Evolutionary conservation across 441 rosid genomes (phyloP).

Genomic region (Arabidopsis lyrata): DNA sequence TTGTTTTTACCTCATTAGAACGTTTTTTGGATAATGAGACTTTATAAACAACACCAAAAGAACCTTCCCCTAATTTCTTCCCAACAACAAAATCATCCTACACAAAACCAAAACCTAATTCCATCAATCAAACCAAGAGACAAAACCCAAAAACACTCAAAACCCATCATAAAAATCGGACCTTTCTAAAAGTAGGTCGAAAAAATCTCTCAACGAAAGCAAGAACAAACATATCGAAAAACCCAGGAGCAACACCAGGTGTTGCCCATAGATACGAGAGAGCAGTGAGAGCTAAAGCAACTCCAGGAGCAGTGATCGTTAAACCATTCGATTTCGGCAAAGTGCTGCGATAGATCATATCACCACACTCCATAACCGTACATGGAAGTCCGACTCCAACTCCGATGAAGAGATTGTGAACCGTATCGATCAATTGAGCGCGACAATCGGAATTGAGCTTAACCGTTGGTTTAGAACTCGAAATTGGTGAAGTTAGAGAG

Average conservation of each 20-base stretch:
- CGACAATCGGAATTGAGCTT: conserved; percentile 53
- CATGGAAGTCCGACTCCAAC: conserved; percentile 96
- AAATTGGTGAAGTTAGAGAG: conserved; percentile 32
- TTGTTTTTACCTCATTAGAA: conserved; percentile 61
- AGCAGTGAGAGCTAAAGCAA: conserved; percentile 73
- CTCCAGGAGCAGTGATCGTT: conserved; percentile 82
- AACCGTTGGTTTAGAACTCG: conserved; percentile 45
- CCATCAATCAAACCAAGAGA: neutral
- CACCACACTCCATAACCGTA: conserved; percentile 98
- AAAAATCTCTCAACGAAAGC: conserved; percentile 87
- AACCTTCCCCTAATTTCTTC: conserved; percentile 95
- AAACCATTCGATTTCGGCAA: conserved; percentile 79
- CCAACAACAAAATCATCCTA: conserved; percentile 96
- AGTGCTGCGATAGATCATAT: conserved; percentile 93
- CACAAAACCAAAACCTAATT: conserved; percentile 41
- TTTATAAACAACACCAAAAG: conserved; percentile 88
- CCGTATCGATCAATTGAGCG: conserved; percentile 62
- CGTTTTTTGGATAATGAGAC: conserved; percentile 70
- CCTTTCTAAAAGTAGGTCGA: conserved; percentile 81
- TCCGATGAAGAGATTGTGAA: conserved; percentile 76
- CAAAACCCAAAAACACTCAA: conserved; percentile 23
- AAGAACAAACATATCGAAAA: conserved; percentile 93
- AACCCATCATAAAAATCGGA: conserved; percentile 22
- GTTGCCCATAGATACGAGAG: conserved; percentile 98
- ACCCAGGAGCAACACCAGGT: conserved; percentile 98